Evolutionary conservation across 2,329 filamentous ascomycete species (phyloP).

Genomic region (Dactylellina parvicollis): DNA sequence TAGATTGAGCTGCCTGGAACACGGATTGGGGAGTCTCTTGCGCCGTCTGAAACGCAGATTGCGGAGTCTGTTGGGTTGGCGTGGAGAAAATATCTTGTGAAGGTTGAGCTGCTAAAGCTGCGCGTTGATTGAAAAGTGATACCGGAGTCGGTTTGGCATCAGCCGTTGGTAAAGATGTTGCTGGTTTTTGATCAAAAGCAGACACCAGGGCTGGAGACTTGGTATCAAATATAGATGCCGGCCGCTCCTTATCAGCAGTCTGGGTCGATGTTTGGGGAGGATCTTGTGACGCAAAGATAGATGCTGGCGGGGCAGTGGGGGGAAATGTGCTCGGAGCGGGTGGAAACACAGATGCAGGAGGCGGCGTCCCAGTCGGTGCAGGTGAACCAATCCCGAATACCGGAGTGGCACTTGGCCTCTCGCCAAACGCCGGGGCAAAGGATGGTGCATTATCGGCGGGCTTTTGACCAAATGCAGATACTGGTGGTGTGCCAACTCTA

Average conservation of each 20-base stretch:
- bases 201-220: conserved; percentile 11
- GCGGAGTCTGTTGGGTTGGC: not conserved
- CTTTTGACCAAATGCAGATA: conserved; percentile 30
- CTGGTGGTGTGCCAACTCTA: conserved; percentile 9
- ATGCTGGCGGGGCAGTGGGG: not conserved
- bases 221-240: conserved; percentile 23
- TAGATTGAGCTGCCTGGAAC: not conserved
- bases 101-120: not conserved
- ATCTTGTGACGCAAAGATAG: conserved; percentile 6
- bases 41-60: not conserved
- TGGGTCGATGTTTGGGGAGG: not conserved
- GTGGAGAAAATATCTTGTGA: conserved; percentile 12
- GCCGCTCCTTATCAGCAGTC: not conserved
- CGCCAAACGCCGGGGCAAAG: conserved; percentile 21
- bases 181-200: conserved; percentile 19
- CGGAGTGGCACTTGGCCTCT: conserved; percentile 4
- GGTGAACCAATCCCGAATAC: conserved; percentile 1
- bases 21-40: not conserved
- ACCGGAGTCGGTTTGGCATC: conserved; percentile 21
- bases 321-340: conserved; percentile 1
- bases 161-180: not conserved
- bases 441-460: conserved; percentile 6
- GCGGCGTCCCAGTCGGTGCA: conserved; percentile 9
- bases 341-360: conserved; percentile 18
- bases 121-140: conserved; percentile 33